Conservation (phyloP, 176 grass and related monocot genomes). For the Urochloa ruziziensis region DNA sequence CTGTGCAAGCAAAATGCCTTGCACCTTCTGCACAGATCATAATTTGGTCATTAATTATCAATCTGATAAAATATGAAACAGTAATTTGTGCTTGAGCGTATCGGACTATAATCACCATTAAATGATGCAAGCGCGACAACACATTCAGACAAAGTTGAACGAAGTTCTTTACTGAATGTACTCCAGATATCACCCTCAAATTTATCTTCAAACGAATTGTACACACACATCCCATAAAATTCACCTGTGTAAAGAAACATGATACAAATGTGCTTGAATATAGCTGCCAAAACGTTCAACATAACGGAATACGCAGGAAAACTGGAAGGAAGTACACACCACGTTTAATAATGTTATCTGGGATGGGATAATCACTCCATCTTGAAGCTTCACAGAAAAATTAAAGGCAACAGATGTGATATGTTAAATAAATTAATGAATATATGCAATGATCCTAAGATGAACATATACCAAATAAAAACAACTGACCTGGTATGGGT, state of each 20-base stretch:
- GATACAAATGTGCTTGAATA: not conserved
- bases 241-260: not conserved
- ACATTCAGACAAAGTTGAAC: not conserved
- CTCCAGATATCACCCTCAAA: slow-evolving; percentile 1
- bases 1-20: slow-evolving; percentile 8
- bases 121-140: not conserved
- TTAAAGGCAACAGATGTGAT: not conserved
- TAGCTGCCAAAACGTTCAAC: not conserved
- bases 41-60: not conserved
- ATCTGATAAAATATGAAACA: not conserved
- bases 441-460: not conserved
- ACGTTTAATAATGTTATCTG: not conserved
- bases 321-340: not conserved
- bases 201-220: not conserved
- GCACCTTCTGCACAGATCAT: not conserved
- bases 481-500: not conserved
- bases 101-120: not conserved
- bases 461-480: not conserved
- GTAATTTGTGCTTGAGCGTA: not conserved
- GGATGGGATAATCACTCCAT: not conserved
- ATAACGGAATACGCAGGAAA: not conserved
- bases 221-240: not conserved
- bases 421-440: not conserved
- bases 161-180: not conserved
- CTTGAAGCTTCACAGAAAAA: not conserved